These are phyloP conservation scores for Trichosporon asahii DNA, from an alignment of 1,284 basidiomycete species.

Conservation along the genomic window DNA sequence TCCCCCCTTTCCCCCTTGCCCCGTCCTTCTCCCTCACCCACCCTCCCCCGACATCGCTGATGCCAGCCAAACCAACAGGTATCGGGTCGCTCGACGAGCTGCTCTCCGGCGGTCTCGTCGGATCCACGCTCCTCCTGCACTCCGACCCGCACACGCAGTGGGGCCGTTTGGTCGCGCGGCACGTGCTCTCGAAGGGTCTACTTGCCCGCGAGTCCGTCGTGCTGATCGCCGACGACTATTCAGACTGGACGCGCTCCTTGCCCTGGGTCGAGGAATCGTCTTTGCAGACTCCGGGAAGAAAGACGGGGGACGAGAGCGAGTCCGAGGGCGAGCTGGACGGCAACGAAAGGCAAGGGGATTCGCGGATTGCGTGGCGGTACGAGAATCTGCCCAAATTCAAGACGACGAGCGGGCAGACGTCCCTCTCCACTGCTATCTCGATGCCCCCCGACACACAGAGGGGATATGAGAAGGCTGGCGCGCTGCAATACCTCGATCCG, in stretches of 20 bases:
- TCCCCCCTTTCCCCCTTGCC: too few relatives aligned
- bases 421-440: neutral
- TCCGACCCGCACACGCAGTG: constrained; percentile 83
- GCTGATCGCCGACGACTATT: constrained; percentile 62
- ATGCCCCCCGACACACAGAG: neutral
- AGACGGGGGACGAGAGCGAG: constrained; percentile 51
- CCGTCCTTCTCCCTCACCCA: too few relatives aligned
- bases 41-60: too few relatives aligned
- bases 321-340: constrained; percentile 56
- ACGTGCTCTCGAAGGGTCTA: constrained; percentile 83
- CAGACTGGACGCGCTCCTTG: constrained; percentile 61
- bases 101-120: constrained; percentile 84
- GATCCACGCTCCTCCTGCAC: constrained; percentile 68
- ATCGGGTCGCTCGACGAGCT: constrained; percentile 94
- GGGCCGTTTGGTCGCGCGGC: constrained; percentile 78
- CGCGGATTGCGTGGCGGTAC: constrained; percentile 90
- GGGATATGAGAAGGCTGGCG: neutral
- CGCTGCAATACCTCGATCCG: constrained; percentile 5
- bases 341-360: constrained; percentile 52
- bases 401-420: neutral
- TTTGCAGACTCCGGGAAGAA: constrained; percentile 22
- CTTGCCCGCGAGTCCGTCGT: constrained; percentile 65
- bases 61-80: constrained; percentile 63
- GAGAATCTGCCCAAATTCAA: constrained; percentile 82
- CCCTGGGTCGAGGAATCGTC: constrained; percentile 65